These are phyloP conservation scores for Picea glauca DNA, from an alignment of 75 land plant species.

Conservation along the genomic window DNA sequence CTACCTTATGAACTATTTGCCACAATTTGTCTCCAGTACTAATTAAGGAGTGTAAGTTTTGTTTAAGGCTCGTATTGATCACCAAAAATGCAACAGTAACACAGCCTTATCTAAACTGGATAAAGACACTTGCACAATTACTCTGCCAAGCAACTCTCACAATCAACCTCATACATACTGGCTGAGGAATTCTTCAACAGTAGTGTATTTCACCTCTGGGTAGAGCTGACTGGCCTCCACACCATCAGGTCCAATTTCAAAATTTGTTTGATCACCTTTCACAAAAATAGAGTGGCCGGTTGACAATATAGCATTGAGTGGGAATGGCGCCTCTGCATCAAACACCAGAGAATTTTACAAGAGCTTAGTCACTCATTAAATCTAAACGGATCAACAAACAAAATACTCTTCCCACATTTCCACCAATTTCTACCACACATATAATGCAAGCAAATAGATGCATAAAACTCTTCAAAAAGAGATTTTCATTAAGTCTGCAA, in stretches of 20 bases:
- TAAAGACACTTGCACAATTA: no score
- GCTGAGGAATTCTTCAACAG: background rate
- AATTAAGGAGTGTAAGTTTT: no score
- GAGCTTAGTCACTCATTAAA: background rate
- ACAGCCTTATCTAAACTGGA: no score
- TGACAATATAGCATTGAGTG: background rate
- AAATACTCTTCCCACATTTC: background rate
- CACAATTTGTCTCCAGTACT: no score
- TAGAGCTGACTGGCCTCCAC: slow-evolving; percentile 30
- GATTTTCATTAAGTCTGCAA: no score
- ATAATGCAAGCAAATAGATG: no score
- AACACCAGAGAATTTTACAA: background rate
- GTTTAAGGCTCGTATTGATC: no score
- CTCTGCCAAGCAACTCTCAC: no score
- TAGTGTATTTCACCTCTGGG: slow-evolving; percentile 40
- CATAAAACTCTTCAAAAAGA: no score
- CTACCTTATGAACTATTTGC: no score
- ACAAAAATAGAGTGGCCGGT: slow-evolving; percentile 13
- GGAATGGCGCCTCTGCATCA: slow-evolving; percentile 22
- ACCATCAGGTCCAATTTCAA: slow-evolving; percentile 17
- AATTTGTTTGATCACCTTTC: slow-evolving; percentile 18
- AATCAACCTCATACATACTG: slow-evolving; percentile 4
- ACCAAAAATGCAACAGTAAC: no score
- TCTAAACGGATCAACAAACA: background rate
- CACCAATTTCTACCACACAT: no score